These are phyloP conservation scores for Carex arenaria DNA, from an alignment of 202 grass and related monocot genomes.

Conservation along the genomic window DNA sequence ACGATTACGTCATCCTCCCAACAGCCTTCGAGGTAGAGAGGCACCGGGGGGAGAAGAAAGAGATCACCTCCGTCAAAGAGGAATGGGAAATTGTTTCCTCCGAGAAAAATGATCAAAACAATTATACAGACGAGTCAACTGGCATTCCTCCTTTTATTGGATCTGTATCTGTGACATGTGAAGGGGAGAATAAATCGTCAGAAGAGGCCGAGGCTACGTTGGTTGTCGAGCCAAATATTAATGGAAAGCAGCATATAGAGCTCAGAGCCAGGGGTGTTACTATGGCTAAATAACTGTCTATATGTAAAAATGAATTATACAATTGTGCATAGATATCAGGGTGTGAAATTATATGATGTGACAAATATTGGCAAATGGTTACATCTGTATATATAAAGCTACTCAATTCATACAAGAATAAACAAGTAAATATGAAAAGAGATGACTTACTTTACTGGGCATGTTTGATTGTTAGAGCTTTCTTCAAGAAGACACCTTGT, in stretches of 20 bases:
- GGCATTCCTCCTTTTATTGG: constrained; percentile 29
- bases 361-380: background rate
- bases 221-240: constrained; percentile 14
- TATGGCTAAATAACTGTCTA: background rate
- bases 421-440: background rate
- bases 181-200: constrained; percentile 3
- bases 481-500: too few species aligned
- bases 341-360: background rate
- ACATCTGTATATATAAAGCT: constrained; percentile 6
- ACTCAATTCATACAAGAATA: background rate
- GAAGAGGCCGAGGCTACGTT: constrained; percentile 22
- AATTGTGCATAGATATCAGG: constrained; percentile 5
- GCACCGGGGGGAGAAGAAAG: constrained; percentile 9
- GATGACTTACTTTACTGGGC: too few species aligned
- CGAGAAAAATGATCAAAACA: background rate
- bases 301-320: background rate
- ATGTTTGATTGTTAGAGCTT: too few species aligned
- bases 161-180: constrained; percentile 15
- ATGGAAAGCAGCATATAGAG: constrained; percentile 30
- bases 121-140: background rate
- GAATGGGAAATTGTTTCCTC: constrained; percentile 44
- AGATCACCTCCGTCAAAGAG: constrained; percentile 30
- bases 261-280: constrained; percentile 25
- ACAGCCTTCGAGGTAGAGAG: constrained; percentile 41
- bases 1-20: constrained; percentile 38